phyloP scores from a whole-genome alignment of 2,329 filamentous ascomycete species.

The Teratosphaeriaceae sp. region DNA sequence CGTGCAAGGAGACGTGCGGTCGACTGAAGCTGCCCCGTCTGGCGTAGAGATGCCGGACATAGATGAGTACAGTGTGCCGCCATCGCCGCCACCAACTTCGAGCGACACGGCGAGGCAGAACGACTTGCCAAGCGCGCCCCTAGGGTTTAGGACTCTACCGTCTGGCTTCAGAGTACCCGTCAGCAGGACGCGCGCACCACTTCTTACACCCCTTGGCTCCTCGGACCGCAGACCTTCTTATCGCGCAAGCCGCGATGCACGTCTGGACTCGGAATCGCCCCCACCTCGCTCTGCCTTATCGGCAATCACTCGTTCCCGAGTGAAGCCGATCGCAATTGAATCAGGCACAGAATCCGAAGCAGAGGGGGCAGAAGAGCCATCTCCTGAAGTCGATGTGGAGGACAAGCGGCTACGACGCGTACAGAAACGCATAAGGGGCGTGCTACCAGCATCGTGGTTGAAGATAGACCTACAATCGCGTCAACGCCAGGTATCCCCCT shows the following conservation, averaged over 20 bases:
- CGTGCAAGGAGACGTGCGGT: not conserved
- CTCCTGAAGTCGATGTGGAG: conserved; percentile 26
- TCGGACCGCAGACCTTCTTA: conserved; percentile 13
- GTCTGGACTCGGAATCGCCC: conserved; percentile 3
- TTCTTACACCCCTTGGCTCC: conserved; percentile 25
- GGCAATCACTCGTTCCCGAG: not conserved
- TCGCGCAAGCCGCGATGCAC: not conserved
- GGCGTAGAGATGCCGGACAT: conserved; percentile 1
- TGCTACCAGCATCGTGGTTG: conserved; percentile 45
- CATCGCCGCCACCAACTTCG: conserved; percentile 34
- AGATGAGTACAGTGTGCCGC: conserved; percentile 34
- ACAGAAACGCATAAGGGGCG: conserved; percentile 40
- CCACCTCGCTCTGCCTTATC: conserved; percentile 1
- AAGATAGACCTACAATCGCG: conserved; percentile 37
- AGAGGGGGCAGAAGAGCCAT: conserved; percentile 9
- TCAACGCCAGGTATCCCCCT: conserved; percentile 7
- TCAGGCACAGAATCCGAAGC: conserved; percentile 5
- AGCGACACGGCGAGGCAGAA: conserved; percentile 8
- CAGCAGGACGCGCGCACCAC: conserved; percentile 16
- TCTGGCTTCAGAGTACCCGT: conserved; percentile 18
- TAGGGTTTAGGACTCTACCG: conserved; percentile 1
- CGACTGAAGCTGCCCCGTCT: not conserved
- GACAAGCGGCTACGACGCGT: conserved; percentile 29
- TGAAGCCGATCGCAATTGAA: conserved; percentile 5
- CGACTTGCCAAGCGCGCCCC: not conserved